Conservation (phyloP, 306 rosid species). For the Bauhinia variegata region DNA sequence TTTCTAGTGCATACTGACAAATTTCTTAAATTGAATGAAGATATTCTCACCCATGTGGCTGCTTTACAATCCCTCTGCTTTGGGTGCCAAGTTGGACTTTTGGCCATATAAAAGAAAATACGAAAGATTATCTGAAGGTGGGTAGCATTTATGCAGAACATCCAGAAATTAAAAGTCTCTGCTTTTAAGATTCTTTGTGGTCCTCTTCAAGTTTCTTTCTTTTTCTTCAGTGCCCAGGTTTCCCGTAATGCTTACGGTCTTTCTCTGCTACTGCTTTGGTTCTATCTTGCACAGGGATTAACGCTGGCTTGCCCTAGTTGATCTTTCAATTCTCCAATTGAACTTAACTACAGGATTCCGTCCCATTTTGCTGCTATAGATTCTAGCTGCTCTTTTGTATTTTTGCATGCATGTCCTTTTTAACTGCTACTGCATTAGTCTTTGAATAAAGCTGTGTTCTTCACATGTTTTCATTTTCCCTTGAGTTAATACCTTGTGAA, state of each 20-base stretch:
- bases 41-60: slow-evolving; percentile 1
- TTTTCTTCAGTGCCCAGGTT: slow-evolving; percentile 24
- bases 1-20: neutral
- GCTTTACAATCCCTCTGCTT: neutral
- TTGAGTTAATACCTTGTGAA: slow-evolving; percentile 7
- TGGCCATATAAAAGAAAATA: neutral
- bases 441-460: slow-evolving; percentile 15
- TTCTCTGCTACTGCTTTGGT: slow-evolving; percentile 10
- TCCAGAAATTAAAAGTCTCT: neutral
- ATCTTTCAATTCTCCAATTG: slow-evolving; percentile 14
- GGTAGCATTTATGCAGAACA: slow-evolving; percentile 17
- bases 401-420: slow-evolving; percentile 25
- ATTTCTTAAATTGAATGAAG: neutral
- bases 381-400: slow-evolving; percentile 4
- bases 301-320: slow-evolving; percentile 17
- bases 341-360: slow-evolving; percentile 12
- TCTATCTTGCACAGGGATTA: neutral
- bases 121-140: neutral
- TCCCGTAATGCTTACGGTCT: slow-evolving; percentile 22
- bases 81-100: neutral
- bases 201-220: neutral
- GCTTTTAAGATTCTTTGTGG: neutral
- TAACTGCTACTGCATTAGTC: neutral
- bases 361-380: slow-evolving; percentile 22
- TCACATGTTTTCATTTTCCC: neutral